Conservation (phyloP, 208 protist genomes). For the Trypanosoma platydactyli region DNA sequence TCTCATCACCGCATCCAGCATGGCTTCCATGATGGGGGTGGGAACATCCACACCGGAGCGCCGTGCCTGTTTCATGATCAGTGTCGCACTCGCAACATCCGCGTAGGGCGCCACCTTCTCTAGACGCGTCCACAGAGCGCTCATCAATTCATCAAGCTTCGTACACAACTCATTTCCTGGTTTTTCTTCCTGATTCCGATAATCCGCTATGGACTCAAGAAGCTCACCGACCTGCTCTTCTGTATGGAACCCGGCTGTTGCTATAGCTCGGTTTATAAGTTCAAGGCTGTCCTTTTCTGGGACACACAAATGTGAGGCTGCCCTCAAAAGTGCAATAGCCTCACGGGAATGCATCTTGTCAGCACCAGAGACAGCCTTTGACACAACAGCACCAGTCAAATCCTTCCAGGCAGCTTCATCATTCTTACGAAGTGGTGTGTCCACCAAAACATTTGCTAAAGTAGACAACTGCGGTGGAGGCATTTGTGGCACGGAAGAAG, state of each 20-base stretch:
- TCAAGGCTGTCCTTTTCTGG: conserved; percentile 41
- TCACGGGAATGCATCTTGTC: conserved; percentile 78
- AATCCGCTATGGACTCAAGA: conserved; percentile 32
- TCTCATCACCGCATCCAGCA: conserved; percentile 35
- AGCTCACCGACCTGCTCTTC: conserved; percentile 65
- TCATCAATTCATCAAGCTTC: conserved; percentile 36
- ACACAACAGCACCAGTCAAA: conserved; percentile 37
- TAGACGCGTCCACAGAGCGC: conserved; percentile 48
- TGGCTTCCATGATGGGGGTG: conserved; percentile 26
- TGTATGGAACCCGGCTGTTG: conserved; percentile 61
- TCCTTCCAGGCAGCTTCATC: conserved; percentile 43
- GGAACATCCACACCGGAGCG: conserved; percentile 41
- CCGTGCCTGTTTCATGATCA: conserved; percentile 39
- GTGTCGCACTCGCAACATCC: conserved; percentile 17
- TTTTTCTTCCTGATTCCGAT: conserved; percentile 22
- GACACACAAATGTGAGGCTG: conserved; percentile 36
- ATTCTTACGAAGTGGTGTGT: conserved; percentile 32
- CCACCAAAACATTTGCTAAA: conserved; percentile 46
- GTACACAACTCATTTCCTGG: conserved; percentile 35
- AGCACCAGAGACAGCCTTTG: conserved; percentile 34
- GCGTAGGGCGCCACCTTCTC: conserved; percentile 51
- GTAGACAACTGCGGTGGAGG: conserved; percentile 73
- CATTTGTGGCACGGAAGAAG: conserved; percentile 58
- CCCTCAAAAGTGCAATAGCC: conserved; percentile 53
- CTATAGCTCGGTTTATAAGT: conserved; percentile 54